A percentile compares a stretch with the other conserved stretches of the same genome.
Evolutionary conservation across 345 rosid genomes (phyloP).

Genomic region (Excoecaria agallocha): DNA sequence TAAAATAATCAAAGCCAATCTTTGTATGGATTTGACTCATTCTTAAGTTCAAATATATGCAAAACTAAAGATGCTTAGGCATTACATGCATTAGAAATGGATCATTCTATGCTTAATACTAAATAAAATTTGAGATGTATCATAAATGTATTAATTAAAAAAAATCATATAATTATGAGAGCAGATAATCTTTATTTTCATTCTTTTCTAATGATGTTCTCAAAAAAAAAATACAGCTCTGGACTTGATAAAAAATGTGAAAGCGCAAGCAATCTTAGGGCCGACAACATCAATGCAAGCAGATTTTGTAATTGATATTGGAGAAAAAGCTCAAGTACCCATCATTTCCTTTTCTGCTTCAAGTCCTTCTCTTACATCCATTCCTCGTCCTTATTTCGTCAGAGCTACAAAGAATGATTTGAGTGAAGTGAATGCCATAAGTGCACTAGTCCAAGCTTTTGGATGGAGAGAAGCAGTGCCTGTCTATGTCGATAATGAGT

Average conservation of each 20-base stretch:
- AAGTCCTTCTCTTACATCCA: slow-evolving; percentile 34
- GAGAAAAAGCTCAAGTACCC: slow-evolving; percentile 48
- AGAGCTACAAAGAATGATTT: slow-evolving; percentile 43
- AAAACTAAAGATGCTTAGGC: too few species aligned
- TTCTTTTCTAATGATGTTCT: too few species aligned
- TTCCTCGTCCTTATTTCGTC: slow-evolving; percentile 34
- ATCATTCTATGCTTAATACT: too few species aligned
- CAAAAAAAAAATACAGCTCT: slow-evolving; percentile 27
- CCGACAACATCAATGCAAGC: slow-evolving; percentile 50
- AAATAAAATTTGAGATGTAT: too few species aligned
- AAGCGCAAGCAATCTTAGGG: slow-evolving; percentile 55
- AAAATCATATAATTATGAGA: too few species aligned
- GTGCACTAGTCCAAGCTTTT: slow-evolving; percentile 31
- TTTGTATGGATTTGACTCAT: too few species aligned
- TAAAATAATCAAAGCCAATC: too few species aligned
- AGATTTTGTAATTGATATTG: slow-evolving; percentile 28
- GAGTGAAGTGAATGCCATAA: slow-evolving; percentile 43
- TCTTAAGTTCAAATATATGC: too few species aligned
- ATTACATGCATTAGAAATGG: too few species aligned
- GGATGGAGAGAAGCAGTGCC: slow-evolving; percentile 46
- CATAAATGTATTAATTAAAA: too few species aligned
- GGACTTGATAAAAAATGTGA: slow-evolving; percentile 41
- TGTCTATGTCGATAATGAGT: slow-evolving; percentile 37
- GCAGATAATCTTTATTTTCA: too few species aligned
- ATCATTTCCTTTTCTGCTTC: slow-evolving; percentile 45